Base-by-base conservation (phyloP, 148 eudicot species). In the Rhododendron williamsianum region DNA sequence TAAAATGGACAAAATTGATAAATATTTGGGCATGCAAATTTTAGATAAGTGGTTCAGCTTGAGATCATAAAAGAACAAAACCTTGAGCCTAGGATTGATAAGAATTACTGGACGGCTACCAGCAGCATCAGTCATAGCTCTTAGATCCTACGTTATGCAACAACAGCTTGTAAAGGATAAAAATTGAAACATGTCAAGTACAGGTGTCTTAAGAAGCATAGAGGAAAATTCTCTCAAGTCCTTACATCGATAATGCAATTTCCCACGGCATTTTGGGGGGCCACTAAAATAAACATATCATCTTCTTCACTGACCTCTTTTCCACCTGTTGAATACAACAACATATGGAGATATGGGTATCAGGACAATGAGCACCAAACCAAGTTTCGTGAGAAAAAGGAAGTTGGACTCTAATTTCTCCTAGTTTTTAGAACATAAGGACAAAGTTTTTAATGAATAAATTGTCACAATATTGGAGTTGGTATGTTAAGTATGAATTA, bases 181-280 rank as follows among this genome's bases (percentile, higher is more conserved):
- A 58, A 45, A 83, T 21, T 18, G 52, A 45, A 48, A 51, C 23
- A 74, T 71, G 49, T 76, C 5, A 38, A 65, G 49, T 71, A 67
- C 74, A 73, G 76, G 35, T 36, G 60, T 41, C 25, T 12, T 16
- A 58, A 7, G 54, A 30, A 35, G 6, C 52, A 52, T 43, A 4
- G 38, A 41, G 43, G 78, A 21, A 65, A 30, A 51, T 41, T 67
- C n/a, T 56, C 11, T 76, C 51, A 79, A 87, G 81, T 60, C 73
- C 94, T 91, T 88, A 97, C 99, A 87, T 91, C 96, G 80, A 97
- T 95, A 71, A 97, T 97, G 82, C 99, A 97, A 89, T 97, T 97
- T 82, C 99, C 99, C 72, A 97, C 92, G 25, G 99, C 99, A 93
- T 97, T 97, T 88, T 97, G 99, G 43, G 99, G 99, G 89, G 99